phyloP scores from a whole-genome alignment of 129 eudicot species.

The Tagetes patula region DNA sequence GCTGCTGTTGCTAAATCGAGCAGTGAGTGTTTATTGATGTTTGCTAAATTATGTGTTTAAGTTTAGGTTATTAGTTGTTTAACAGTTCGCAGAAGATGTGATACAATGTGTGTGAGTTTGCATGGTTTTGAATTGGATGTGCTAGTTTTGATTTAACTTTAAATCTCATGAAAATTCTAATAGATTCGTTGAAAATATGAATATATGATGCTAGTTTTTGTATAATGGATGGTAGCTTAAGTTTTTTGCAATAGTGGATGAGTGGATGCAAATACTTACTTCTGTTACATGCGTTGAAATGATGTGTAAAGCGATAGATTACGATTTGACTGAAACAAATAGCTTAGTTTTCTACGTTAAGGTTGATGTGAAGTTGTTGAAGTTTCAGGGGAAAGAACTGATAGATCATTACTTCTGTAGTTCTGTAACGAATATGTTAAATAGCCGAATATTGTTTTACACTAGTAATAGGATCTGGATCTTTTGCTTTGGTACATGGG shows the following conservation, averaged over 20 bases:
- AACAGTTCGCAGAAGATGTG: not conserved
- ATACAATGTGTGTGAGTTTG: conserved; percentile 11
- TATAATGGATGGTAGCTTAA: not conserved
- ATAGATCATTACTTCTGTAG: conserved; percentile 2
- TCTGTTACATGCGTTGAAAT: not conserved
- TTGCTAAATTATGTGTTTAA: not conserved
- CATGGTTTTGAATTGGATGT: conserved; percentile 1
- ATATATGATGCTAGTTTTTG: not conserved
- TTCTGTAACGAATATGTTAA: not conserved
- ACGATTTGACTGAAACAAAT: not conserved
- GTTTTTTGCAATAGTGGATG: not conserved
- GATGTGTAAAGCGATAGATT: not conserved
- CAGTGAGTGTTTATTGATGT: conserved; percentile 14
- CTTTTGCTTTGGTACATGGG: not conserved
- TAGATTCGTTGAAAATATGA: not conserved
- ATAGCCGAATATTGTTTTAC: conserved; percentile 1
- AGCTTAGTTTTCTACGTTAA: not conserved
- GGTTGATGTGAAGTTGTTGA: conserved; percentile 1
- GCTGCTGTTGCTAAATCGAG: conserved; percentile 31
- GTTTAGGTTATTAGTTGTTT: not conserved
- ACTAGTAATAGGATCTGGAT: not conserved
- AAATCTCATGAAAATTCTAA: not conserved
- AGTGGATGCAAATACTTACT: not conserved
- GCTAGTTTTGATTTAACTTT: not conserved
- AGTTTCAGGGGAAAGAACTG: not conserved